phyloP scores from a whole-genome alignment of 331 rosid species.

The Malus hybrid region DNA sequence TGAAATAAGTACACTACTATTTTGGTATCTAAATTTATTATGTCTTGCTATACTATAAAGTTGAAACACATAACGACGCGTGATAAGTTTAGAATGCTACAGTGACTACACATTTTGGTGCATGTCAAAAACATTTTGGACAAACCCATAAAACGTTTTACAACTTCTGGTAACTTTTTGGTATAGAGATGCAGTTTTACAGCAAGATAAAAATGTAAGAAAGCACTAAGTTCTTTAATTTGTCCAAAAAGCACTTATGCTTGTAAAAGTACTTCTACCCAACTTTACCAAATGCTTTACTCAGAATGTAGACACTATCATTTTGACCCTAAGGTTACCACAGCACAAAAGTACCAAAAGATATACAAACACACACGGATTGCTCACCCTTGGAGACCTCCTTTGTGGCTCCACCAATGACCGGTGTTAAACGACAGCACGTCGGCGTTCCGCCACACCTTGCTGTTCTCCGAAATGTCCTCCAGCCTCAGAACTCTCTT shows the following conservation, averaged over 20 bases:
- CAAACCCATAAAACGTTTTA: not conserved
- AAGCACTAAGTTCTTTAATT: not conserved
- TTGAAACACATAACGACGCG: too few relatives aligned
- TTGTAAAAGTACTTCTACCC: not conserved
- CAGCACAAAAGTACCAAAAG: not conserved
- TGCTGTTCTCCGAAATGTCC: constrained; percentile 53
- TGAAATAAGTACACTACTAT: too few relatives aligned
- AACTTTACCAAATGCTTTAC: not conserved
- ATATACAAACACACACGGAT: not conserved
- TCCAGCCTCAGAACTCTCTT: constrained; percentile 66
- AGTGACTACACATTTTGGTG: not conserved
- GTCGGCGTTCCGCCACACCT: constrained; percentile 58
- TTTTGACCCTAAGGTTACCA: not conserved
- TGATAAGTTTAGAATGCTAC: rapidly evolving
- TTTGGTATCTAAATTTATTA: too few relatives aligned
- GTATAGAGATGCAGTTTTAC: not conserved
- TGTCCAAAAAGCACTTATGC: not conserved
- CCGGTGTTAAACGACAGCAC: constrained; percentile 86
- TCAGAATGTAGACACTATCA: not conserved
- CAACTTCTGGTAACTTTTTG: not conserved
- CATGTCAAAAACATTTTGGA: not conserved
- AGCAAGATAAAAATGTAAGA: not conserved
- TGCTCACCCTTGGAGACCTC: constrained; percentile 74
- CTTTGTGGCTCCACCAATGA: constrained; percentile 91
- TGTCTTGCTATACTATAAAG: too few relatives aligned